Base-by-base conservation (phyloP, 768 basidiomycete species). In the Leccinum subtestaceum region DNA sequence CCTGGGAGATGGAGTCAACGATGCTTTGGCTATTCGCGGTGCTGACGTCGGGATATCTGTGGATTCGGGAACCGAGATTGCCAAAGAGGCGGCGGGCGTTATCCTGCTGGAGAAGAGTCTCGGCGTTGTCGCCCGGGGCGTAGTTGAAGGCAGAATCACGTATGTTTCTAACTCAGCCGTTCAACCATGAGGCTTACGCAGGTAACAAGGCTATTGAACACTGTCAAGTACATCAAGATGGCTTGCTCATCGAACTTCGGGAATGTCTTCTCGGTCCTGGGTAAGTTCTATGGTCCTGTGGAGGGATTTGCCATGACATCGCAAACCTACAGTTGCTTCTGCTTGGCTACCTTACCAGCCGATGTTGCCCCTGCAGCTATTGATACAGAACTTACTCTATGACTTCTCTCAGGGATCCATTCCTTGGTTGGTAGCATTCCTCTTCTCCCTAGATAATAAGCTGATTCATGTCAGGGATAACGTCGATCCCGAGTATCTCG, bases 281-380 rank as follows among this genome's bases (percentile, higher is more conserved):
- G 71, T 74, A 56, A 8, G 70, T 60, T 47, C 1, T 21, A 17
- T 54, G 11, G 19, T 60, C 32, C 38, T 23, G 7, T 7, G 27
- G 13, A 19, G 17, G 50, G 1, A 31, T 8, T 36, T 29, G 2
- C 21, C 9, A 21, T 62, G 19, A 65, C 21, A 29, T 25, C 15
- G 46, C 7, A 19, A 52, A 45, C 13, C 48, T 36, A 23, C 36
- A 71, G 71, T 75, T 43, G 75, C 74, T 49, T 76, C 74, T 32
- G 74, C 72, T 51, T 75, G 75, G 75, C 32, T 75, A 29, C 75
- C 74, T 27, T 76, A 76, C 52, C 69, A 75, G 48, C 74, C 75
- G 3, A 75, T 75, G 75, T 56, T 68, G 25, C 72, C 75, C 11
- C 36, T 74, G 36, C 73, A 74, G 38, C 36, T 74, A 8, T 63